phyloP scores from a whole-genome alignment of 2,329 filamentous ascomycete species.

The Podosphaera leucotricha region DNA sequence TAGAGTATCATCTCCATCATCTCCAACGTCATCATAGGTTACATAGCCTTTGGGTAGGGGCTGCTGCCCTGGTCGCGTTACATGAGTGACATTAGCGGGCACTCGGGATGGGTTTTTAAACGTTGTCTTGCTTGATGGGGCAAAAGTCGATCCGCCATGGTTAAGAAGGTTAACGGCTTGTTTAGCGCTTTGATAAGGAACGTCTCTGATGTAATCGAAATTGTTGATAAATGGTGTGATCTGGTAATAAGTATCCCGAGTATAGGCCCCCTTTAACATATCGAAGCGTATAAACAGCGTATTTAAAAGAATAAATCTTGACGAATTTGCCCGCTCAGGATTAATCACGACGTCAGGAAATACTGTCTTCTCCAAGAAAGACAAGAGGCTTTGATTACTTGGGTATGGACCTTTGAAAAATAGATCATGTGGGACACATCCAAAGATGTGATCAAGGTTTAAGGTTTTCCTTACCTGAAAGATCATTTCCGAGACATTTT shows the following conservation, averaged over 20 bases:
- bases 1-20: conserved; percentile 74
- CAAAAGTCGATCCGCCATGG: conserved; percentile 21
- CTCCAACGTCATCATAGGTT: conserved; percentile 61
- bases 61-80: too few relatives aligned
- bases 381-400: conserved; percentile 50
- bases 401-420: conserved; percentile 64
- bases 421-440: conserved; percentile 63
- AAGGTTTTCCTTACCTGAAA: conserved; percentile 43
- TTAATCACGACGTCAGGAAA: conserved; percentile 43
- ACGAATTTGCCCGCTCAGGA: conserved; percentile 24
- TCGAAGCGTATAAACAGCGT: conserved; percentile 87
- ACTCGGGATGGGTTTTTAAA: conserved; percentile 9
- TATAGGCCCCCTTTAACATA: conserved; percentile 80
- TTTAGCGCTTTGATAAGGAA: conserved; percentile 54
- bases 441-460: conserved; percentile 47
- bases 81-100: too few relatives aligned
- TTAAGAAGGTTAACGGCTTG: conserved; percentile 41
- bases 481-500: conserved; percentile 48
- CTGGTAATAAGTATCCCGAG: conserved; percentile 63
- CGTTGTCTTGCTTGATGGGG: conserved; percentile 12
- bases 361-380: conserved; percentile 53
- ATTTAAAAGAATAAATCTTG: conserved; percentile 56
- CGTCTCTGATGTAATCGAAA: conserved; percentile 54
- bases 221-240: conserved; percentile 71
- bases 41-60: conserved; percentile 54